phyloP scores from a whole-genome alignment of 1,284 basidiomycete genomes.

The Paramarasmius palmivorus region DNA sequence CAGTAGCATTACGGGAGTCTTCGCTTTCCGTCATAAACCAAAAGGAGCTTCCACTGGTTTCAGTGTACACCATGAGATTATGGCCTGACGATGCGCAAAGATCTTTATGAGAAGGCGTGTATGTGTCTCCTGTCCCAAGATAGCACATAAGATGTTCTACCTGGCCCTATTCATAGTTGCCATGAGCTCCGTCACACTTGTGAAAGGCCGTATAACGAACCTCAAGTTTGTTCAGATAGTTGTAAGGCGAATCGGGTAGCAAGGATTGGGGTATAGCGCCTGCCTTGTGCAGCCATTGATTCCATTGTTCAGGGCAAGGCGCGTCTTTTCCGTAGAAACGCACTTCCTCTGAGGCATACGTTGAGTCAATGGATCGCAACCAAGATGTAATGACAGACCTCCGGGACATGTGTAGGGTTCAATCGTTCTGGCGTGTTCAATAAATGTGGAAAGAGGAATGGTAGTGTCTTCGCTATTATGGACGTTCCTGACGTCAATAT shows the following conservation, averaged over 20 bases:
- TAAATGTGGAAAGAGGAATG: slow-evolving; percentile 46
- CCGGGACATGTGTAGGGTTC: slow-evolving; percentile 32
- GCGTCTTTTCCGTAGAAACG: slow-evolving; percentile 75
- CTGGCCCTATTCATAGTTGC: slow-evolving; percentile 38
- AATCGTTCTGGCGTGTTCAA: slow-evolving; percentile 39
- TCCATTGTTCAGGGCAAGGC: slow-evolving; percentile 64
- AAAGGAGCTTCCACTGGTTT: slow-evolving; percentile 65
- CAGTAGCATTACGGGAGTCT: slow-evolving; percentile 47
- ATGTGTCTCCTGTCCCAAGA: slow-evolving; percentile 72
- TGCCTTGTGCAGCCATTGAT: slow-evolving; percentile 49
- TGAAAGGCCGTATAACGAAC: too few species aligned
- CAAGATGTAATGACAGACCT: slow-evolving; percentile 31
- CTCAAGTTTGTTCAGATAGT: slow-evolving; percentile 59
- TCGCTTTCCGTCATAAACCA: slow-evolving; percentile 79
- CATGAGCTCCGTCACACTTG: too few species aligned
- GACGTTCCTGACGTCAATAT: slow-evolving; percentile 55
- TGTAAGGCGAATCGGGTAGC: slow-evolving; percentile 48
- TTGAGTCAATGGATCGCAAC: slow-evolving; percentile 8
- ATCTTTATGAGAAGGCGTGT: slow-evolving; percentile 80
- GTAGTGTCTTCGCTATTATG: slow-evolving; percentile 45
- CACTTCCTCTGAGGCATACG: slow-evolving; percentile 61
- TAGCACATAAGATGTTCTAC: slow-evolving; percentile 82
- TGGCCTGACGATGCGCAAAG: slow-evolving; percentile 78
- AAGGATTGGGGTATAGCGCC: slow-evolving; percentile 50
- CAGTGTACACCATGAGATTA: slow-evolving; percentile 78